These are phyloP conservation scores for Termitomyces sp. DNA, from an alignment of 768 basidiomycete species.

Conservation along the genomic window DNA sequence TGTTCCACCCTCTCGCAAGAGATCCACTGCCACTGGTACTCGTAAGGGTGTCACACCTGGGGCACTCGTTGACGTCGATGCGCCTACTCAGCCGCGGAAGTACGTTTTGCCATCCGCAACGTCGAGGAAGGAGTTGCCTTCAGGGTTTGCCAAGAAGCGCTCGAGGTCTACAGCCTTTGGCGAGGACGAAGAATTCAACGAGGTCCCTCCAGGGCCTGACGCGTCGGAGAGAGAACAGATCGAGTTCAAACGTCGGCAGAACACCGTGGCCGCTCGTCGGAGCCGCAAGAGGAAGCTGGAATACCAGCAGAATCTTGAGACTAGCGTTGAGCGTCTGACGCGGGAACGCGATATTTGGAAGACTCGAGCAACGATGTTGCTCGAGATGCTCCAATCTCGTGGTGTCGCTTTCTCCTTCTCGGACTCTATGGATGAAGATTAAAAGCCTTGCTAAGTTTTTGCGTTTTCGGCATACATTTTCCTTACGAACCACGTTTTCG, in stretches of 20 bases:
- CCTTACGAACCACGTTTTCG: background rate
- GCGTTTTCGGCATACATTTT: slow-evolving; percentile 6
- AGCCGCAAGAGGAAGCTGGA: slow-evolving; percentile 71
- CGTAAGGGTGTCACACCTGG: slow-evolving; percentile 63
- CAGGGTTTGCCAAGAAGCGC: slow-evolving; percentile 63
- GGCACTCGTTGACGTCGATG: slow-evolving; percentile 61
- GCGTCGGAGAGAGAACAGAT: slow-evolving; percentile 58
- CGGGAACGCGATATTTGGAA: slow-evolving; percentile 54
- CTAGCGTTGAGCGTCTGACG: slow-evolving; percentile 36
- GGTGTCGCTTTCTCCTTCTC: slow-evolving; percentile 36
- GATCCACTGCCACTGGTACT: slow-evolving; percentile 51
- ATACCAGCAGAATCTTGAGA: slow-evolving; percentile 60
- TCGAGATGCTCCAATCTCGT: slow-evolving; percentile 40
- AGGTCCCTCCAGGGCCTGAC: slow-evolving; percentile 28
- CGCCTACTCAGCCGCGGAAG: slow-evolving; percentile 68
- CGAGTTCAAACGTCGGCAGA: slow-evolving; percentile 73
- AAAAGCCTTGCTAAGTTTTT: slow-evolving; percentile 13
- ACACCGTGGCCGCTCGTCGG: slow-evolving; percentile 75
- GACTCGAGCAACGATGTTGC: slow-evolving; percentile 34
- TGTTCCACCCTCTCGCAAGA: slow-evolving; percentile 19
- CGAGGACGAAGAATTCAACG: slow-evolving; percentile 41
- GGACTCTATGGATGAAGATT: slow-evolving; percentile 24
- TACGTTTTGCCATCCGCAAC: slow-evolving; percentile 65
- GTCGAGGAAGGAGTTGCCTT: slow-evolving; percentile 69
- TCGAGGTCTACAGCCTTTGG: slow-evolving; percentile 39